Evolutionary conservation across 1,139 yeast species (phyloP), one percentile per base, ranked within the genome.

Genomic region (Meyerozyma guilliermondii): DNA sequence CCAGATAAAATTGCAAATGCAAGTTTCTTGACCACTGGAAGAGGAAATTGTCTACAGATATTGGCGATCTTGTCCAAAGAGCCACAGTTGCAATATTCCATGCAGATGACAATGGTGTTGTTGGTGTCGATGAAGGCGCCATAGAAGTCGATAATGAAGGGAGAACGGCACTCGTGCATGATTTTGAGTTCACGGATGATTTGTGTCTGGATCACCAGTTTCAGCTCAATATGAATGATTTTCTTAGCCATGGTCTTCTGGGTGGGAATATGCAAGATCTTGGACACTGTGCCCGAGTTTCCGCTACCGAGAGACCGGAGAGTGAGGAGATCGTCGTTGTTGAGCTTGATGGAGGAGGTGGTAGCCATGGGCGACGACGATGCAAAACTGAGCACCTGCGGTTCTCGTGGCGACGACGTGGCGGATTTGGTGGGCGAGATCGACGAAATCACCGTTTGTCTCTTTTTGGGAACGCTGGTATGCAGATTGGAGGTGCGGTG

Each of bases 11-110:
- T 91, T 7, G 89, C 81, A 50, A 68, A 83, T 11, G 95, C 79
- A 33, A 91, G 79, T 55, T 85, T 86, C 42, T 86, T 83, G 35
- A 91, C 68, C 43, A 87, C 83, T 40, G 70, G 68, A 47, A 83
- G 83, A 3, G 89, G 87, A 48, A 72, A 71, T 41, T 62, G 68
- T 26, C 51, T 53, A 43, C 68, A 65, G 38, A 83, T 76, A 54
- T 72, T 86, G 48, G 83, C 66, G 26, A 91, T 84, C 49, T 87
- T 81, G 60, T 91, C 98, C 41, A 92, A 70, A 0, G 97, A 88
- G 0, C 96, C 94, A 62, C 96, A 87, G 63, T 92, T 95, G 79
- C 92, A 87, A 62, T 87, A 91, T 61, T 92, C 98, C 96, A 91
- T 88, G 62, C 96, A 84, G 49, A 92, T 85, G 16, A 88, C 85